A percentile compares a stretch with the other conserved stretches of the same genome.
These are phyloP conservation scores for Kazachstania kunashirensis DNA, from an alignment of 805 yeast species.

Conservation along the genomic window DNA sequence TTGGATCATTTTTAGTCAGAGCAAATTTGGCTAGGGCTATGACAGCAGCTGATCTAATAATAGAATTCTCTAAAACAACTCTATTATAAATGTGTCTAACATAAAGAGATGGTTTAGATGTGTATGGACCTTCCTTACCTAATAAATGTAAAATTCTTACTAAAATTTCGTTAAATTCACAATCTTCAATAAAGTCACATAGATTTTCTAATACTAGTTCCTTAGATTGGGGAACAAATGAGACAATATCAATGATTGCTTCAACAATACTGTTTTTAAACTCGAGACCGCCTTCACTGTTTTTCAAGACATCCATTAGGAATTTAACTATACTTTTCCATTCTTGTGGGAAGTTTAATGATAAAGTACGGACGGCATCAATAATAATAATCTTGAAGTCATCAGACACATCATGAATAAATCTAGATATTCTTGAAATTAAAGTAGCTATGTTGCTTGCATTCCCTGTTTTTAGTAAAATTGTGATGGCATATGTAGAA, in stretches of 20 bases:
- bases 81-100: conserved; percentile 95
- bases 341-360: conserved; percentile 87
- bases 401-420: conserved; percentile 89
- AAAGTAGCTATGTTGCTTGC: conserved; percentile 81
- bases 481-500: conserved; percentile 94
- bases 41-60: conserved; percentile 92
- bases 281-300: conserved; percentile 72
- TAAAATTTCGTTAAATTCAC: conserved; percentile 88
- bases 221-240: conserved; percentile 74
- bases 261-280: conserved; percentile 85
- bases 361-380: conserved; percentile 87
- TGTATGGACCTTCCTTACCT: conserved; percentile 89
- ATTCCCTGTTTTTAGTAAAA: conserved; percentile 89
- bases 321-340: conserved; percentile 74
- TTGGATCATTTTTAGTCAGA: conserved; percentile 55
- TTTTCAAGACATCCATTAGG: conserved; percentile 73
- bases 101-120: conserved; percentile 77
- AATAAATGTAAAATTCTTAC: conserved; percentile 86
- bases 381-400: conserved; percentile 92
- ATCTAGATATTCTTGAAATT: conserved; percentile 74
- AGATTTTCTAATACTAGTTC: conserved; percentile 76
- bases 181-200: conserved; percentile 96
- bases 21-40: conserved; percentile 88
- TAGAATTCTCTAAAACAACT: conserved; percentile 90
- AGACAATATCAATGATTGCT: conserved; percentile 84